Base-by-base conservation (phyloP, 164 flowering plant genomes). In the Litsea cubeba region DNA sequence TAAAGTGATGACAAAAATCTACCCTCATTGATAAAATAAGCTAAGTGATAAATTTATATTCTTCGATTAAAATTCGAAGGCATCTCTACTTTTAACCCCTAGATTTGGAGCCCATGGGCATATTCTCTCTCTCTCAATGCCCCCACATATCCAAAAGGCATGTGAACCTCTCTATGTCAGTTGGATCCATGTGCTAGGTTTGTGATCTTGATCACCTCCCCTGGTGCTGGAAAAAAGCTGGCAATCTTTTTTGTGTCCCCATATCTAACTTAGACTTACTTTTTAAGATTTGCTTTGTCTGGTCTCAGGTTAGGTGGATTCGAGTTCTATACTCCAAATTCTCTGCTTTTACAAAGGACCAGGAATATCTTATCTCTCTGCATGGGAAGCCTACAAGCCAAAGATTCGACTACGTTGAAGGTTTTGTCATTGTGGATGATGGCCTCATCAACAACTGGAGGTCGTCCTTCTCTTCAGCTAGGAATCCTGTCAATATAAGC, bases 401-500 rank as follows among this genome's bases (percentile, higher is more conserved):
- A 26, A 88, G 83, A 75, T 95, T 95, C 79, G 98, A 93, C 74
- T 95, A 95, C 73, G 87, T 95, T 0, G 99, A 95, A 75, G 99
- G 99, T 20, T 95, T 92, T 70, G 95, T 95, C 2, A 92, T 93
- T 15, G 97, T 91, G 0, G 97, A 93, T 64, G 93, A 91, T 81
- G 96, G 98, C 1, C 86, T 91, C 49, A 86, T 89, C 72, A 93
- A 95, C 79, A 93, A 95, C 69, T 93, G 98, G 98, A 82, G 98
- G 26, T 93, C 98, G 3, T 95, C 99, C 1, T 95, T 95, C 71
- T 95, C 93, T 80, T 90, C 97, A 23, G 93, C 99, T 20, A 78
- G 79, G 0, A 91, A 95, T 71, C 97, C 98, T 5, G 86, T 91
- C 23, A 93, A 93, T 78, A 85, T 91, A 67, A 76, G 82, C 72